A percentile compares a stretch with the other conserved stretches of the same genome.
phyloP scores from a whole-genome alignment of 1,139 yeast genomes.

The Magnusiomyces paraingens region DNA sequence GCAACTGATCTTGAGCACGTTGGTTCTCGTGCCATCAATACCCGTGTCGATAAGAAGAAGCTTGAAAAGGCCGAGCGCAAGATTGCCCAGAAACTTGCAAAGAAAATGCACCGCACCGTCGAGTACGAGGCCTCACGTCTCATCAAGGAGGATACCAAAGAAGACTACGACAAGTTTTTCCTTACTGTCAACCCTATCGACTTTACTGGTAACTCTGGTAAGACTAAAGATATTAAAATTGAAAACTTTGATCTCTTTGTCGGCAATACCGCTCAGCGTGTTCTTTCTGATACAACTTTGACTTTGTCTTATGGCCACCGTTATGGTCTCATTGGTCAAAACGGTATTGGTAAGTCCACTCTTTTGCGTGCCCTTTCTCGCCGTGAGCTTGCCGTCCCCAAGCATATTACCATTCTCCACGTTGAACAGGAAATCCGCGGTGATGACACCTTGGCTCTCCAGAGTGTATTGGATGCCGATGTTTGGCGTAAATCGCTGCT shows the following conservation, averaged over 20 bases:
- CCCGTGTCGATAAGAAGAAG: constrained; percentile 92
- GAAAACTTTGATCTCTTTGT: constrained; percentile 91
- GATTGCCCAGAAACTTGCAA: constrained; percentile 93
- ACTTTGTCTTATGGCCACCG: constrained; percentile 88
- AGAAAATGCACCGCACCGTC: constrained; percentile 53
- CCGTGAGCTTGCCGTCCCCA: constrained; percentile 90
- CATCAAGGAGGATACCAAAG: constrained; percentile 53
- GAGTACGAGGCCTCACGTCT: constrained; percentile 90
- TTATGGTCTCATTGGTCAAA: constrained; percentile 96
- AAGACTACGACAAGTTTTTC: constrained; percentile 90
- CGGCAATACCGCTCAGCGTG: constrained; percentile 83
- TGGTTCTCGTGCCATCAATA: constrained; percentile 84
- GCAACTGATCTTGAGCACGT: constrained; percentile 76
- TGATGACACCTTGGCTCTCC: constrained; percentile 83
- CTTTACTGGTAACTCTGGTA: constrained; percentile 84
- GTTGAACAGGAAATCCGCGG: constrained; percentile 97
- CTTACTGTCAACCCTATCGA: constrained; percentile 92
- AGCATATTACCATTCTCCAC: constrained; percentile 88
- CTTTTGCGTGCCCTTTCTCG: constrained; percentile 82
- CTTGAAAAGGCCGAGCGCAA: constrained; percentile 95
- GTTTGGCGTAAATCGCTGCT: constrained; percentile 94
- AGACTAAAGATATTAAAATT: constrained; percentile 87
- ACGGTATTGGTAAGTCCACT: constrained; percentile 99
- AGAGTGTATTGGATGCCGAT: constrained; percentile 95
- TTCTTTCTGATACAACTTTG: constrained; percentile 79